A percentile compares a stretch with the other conserved stretches of the same genome.
phyloP scores from a whole-genome alignment of 2,329 filamentous ascomycete species.

The Aspergillus pseudoglaucus region DNA sequence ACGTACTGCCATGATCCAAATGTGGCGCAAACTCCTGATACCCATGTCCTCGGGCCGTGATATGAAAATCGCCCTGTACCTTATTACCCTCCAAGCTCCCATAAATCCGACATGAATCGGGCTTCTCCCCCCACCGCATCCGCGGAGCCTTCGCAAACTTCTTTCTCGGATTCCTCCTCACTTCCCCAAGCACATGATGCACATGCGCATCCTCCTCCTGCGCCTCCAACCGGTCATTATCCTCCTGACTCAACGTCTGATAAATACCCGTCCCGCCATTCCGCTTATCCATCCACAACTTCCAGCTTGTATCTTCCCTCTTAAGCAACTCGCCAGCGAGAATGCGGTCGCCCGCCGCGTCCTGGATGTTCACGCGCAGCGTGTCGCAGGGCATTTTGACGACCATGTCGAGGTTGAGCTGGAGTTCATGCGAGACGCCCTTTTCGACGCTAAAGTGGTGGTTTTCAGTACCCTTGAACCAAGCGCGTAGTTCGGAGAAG shows the following conservation, averaged over 20 bases:
- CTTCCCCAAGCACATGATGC: constrained; percentile 75
- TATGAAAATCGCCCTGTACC: constrained; percentile 96
- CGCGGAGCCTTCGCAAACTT: constrained; percentile 68
- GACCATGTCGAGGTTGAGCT: constrained; percentile 94
- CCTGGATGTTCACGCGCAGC: constrained; percentile 94
- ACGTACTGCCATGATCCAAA: constrained; percentile 70
- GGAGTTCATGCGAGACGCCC: constrained; percentile 75
- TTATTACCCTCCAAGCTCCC: constrained; percentile 90
- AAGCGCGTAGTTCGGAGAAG: constrained; percentile 69
- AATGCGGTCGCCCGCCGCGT: constrained; percentile 87
- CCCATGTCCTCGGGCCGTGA: constrained; percentile 92
- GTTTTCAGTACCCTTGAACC: constrained; percentile 76
- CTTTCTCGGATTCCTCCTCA: constrained; percentile 59
- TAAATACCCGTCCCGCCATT: constrained; percentile 56
- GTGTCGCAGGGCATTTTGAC: constrained; percentile 80
- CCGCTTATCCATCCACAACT: constrained; percentile 68
- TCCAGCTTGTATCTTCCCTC: constrained; percentile 73
- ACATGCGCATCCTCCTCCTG: constrained; percentile 73
- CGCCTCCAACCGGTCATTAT: constrained; percentile 43
- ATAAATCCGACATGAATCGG: constrained; percentile 80
- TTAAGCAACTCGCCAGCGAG: constrained; percentile 68
- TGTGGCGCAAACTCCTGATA: constrained; percentile 76
- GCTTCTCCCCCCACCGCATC: constrained; percentile 47
- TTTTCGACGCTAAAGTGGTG: constrained; percentile 94
- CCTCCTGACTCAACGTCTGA: constrained; percentile 54